Conservation (phyloP, 192 early-diverging fungal genomes). For the Obelidium mucronatum region DNA sequence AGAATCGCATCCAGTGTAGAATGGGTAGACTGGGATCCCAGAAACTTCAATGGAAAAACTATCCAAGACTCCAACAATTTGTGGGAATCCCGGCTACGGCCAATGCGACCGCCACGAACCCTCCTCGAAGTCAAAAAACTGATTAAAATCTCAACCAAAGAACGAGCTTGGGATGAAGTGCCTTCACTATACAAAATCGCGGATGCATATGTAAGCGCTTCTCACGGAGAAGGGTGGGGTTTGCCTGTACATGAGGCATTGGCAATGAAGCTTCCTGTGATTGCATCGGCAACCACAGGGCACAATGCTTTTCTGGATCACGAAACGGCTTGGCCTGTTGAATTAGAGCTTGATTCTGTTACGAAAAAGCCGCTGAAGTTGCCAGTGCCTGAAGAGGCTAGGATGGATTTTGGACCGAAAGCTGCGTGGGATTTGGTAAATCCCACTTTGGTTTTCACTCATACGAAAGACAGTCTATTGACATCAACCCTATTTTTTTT, state of each 20-base stretch:
- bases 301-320: neutral
- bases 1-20: neutral
- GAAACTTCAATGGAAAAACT: neutral
- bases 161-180: neutral
- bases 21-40: neutral
- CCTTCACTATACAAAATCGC: neutral
- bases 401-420: conserved; percentile 4
- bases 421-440: conserved; percentile 13
- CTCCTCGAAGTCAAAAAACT: neutral
- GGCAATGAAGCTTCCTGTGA: conserved; percentile 15
- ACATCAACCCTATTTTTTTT: neutral
- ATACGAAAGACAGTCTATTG: too few relatives aligned
- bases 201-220: conserved; percentile 13
- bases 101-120: neutral
- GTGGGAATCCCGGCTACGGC: too few relatives aligned
- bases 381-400: neutral
- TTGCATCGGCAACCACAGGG: conserved; percentile 13
- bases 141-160: neutral
- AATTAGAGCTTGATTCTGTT: neutral
- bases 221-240: conserved; percentile 15
- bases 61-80: neutral
- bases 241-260: conserved; percentile 11
- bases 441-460: neutral
- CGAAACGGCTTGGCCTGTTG: neutral
- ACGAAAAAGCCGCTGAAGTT: neutral